Evolutionary conservation across 805 yeast genomes (phyloP).

Genomic region (Metschnikowia noctiluminum): DNA sequence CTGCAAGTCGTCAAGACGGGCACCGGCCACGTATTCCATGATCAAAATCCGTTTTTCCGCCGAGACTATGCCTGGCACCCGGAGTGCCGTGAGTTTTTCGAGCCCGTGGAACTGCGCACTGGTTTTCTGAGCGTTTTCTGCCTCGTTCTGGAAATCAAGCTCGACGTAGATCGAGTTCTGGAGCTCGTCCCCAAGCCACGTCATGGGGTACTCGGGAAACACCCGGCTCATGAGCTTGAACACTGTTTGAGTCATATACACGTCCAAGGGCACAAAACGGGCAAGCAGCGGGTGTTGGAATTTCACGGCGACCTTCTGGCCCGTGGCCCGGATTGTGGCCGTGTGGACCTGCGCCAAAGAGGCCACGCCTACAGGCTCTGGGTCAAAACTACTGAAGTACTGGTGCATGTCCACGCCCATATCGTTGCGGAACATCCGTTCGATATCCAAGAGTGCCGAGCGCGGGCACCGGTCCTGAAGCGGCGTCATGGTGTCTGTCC

Average conservation of each 20-base stretch:
- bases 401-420: conserved; percentile 59
- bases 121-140: conserved; percentile 73
- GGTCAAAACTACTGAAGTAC: conserved; percentile 62
- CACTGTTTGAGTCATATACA: conserved; percentile 70
- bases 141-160: conserved; percentile 83
- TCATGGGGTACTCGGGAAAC: conserved; percentile 90
- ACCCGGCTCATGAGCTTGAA: conserved; percentile 69
- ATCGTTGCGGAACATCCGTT: conserved; percentile 64
- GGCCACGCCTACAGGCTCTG: conserved; percentile 88
- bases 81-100: conserved; percentile 63
- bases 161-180: conserved; percentile 86
- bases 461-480: conserved; percentile 87
- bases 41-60: conserved; percentile 71
- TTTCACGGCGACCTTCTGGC: conserved; percentile 85
- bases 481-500: conserved; percentile 95
- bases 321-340: conserved; percentile 57
- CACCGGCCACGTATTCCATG: conserved; percentile 85
- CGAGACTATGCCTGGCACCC: conserved; percentile 69
- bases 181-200: conserved; percentile 95
- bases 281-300: conserved; percentile 87
- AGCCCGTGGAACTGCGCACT: conserved; percentile 54
- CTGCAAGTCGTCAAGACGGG: conserved; percentile 72
- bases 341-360: conserved; percentile 93
- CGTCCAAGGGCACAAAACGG: conserved; percentile 88
- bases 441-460: conserved; percentile 67